Conservation (phyloP, 2,329 filamentous ascomycete genomes). For the Mycocentrospora acerina region DNA sequence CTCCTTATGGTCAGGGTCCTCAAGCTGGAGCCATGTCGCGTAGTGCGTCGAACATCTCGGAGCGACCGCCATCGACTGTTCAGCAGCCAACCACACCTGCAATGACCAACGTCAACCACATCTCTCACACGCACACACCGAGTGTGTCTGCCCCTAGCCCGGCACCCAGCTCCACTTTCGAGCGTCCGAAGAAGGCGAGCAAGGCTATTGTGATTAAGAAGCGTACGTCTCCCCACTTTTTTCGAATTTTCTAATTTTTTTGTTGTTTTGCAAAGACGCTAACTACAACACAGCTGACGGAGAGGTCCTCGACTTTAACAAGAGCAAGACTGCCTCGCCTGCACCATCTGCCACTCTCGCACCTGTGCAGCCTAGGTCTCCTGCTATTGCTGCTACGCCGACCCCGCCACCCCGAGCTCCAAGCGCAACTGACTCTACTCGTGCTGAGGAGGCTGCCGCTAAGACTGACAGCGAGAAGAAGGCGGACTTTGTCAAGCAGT, state of each 20-base stretch:
- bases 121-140: slow-evolving; percentile 55
- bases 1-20: slow-evolving; percentile 56
- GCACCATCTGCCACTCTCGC: slow-evolving; percentile 43
- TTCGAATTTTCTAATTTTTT: no score
- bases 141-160: slow-evolving; percentile 61
- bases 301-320: slow-evolving; percentile 68
- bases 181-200: slow-evolving; percentile 66
- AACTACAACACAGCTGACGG: slow-evolving; percentile 77
- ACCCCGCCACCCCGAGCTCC: slow-evolving; percentile 69
- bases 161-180: slow-evolving; percentile 62
- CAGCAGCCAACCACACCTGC: slow-evolving; percentile 61
- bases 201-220: slow-evolving; percentile 83
- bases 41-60: slow-evolving; percentile 57
- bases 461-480: slow-evolving; percentile 77
- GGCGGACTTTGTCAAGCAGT: slow-evolving; percentile 65
- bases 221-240: slow-evolving; percentile 2
- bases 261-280: no score
- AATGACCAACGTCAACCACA: slow-evolving; percentile 43
- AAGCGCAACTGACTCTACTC: slow-evolving; percentile 63
- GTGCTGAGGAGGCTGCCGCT: slow-evolving; percentile 64
- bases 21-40: slow-evolving; percentile 68
- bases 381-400: slow-evolving; percentile 69
- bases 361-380: slow-evolving; percentile 57
- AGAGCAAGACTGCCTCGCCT: slow-evolving; percentile 43
- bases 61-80: slow-evolving; percentile 62